These are phyloP conservation scores for Penicillium janthinellum DNA, from an alignment of 2,329 filamentous ascomycete genomes.

Conservation along the genomic window DNA sequence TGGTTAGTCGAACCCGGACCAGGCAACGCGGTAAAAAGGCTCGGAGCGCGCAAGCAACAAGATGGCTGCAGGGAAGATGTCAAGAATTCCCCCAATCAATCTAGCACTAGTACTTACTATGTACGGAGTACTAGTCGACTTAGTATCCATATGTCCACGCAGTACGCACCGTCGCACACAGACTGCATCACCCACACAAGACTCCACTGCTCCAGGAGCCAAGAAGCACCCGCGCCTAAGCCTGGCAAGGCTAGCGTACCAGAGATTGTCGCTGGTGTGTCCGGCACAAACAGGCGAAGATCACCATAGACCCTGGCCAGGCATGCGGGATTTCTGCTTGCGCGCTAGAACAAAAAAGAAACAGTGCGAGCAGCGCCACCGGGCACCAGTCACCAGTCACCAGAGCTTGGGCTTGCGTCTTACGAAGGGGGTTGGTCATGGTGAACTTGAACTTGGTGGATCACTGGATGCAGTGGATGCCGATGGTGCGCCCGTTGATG, in stretches of 20 bases:
- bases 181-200: no score
- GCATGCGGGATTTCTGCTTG: slow-evolving; percentile 9
- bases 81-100: no score
- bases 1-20: background rate
- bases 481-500: slow-evolving; percentile 3
- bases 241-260: background rate
- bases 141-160: background rate
- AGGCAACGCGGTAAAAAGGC: background rate
- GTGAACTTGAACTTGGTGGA: background rate
- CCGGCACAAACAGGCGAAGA: slow-evolving; percentile 2
- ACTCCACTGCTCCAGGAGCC: no score
- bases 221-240: background rate
- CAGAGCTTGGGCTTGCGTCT: slow-evolving; percentile 1
- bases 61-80: no score
- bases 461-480: no score
- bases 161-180: background rate
- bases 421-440: background rate
- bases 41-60: no score
- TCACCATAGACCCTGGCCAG: background rate
- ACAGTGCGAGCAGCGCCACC: slow-evolving; percentile 1
- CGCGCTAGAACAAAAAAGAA: background rate
- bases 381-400: slow-evolving; percentile 3
- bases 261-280: background rate
- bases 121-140: no score
- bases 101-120: no score